Base-by-base conservation (phyloP, 352 stramenopile species). In the Saprolegnia parasitica region DNA sequence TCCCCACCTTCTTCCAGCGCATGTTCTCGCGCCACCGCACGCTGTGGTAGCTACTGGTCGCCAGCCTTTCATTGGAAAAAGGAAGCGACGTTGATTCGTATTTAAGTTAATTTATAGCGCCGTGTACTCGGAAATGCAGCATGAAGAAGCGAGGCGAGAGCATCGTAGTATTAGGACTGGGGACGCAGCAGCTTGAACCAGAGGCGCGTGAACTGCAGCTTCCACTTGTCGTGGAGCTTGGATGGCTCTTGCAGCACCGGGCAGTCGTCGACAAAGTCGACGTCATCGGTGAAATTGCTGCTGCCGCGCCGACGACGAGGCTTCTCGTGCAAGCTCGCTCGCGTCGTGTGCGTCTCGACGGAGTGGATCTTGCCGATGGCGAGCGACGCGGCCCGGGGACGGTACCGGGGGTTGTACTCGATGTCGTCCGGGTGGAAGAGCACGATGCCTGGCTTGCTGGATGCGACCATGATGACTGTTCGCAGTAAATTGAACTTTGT, bases 51-150 rank as follows among this genome's bases (percentile, higher is more conserved):
- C 8, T 20, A 16, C 52, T 58, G 24, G 5, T 5, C 24, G 20
- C 35, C 10, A 3, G 13, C n/a, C 20, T 60, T 60, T n/a, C 52
- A 11, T 42, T 26, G 52, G 52, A 4, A 60, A n/a, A 60, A 60
- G 24, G 47, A 42, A 60, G 20, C 13, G 16, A 60, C 52, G n/a
- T 60, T 46, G 16, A 58, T 58, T 60, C 29, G 29, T 60, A 60
- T 60, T 26, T 60, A 60, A 60, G 24, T 60, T 60, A 60, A 55
- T 55, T 55, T 55, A 55, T 55, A 55, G 24, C 2, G n/a, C 47
- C 24, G 5, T 55, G n/a, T 6, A 6, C 29, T 35, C 29, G 29
- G 2, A 35, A 35, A 35, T n/a, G n/a, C n/a, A n/a, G n/a, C n/a
- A n/a, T n/a, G n/a, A n/a, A n/a, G n/a, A n/a, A n/a, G n/a, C n/a